Evolutionary conservation across 1,284 basidiomycete genomes (phyloP), one percentile per base, ranked within the genome.

Genomic region (Cryptococcus deneoformans): DNA sequence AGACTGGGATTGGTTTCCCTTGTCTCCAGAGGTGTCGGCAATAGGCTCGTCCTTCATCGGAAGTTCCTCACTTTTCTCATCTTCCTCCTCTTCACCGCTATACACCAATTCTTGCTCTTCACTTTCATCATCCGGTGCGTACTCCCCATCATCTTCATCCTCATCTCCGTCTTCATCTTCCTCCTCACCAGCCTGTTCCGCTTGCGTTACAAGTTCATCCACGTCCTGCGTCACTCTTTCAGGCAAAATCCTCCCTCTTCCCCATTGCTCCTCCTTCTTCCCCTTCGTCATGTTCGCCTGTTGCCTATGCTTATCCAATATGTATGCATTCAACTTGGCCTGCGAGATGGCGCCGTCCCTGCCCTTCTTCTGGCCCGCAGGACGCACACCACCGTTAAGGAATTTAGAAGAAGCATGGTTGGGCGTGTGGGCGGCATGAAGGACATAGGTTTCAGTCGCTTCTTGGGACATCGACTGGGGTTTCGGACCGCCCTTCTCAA

Each of bases 231-330:
- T 16, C 29, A 59, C 45, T 50, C 62, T 68, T 10, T 56, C 50
- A 0, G 73, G 72, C 20, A 76, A 44, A 2, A 37, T 46, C 11
- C 59, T 59, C 6, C 46, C 46, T 14, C 57, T 42, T 0, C 71
- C 71, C 50, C 74, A 74, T 46, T 64, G 60, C 42, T 61, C 51
- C 59, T 70, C 70, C 52, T 70, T 74, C 46, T 54, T 56, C 42
- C 46, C 46, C 10, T 55, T 45, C 1, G 67, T 6, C 8, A 12
- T 35, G 1, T 7, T 42, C 1, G 57, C 59, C 48, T 72, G 71
- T 9, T 53, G 16, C 20, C 50, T 57, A 59, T 68, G 65, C 4
- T 47, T 52, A 5, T 40, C 37, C 7, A 43, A 50, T 35, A 69
- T 61, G n/a, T 45, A 38, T 6, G 38, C 42, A 1, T 68, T 61